phyloP scores from a whole-genome alignment of 441 rosid species.

The Populus trichocarpa region DNA sequence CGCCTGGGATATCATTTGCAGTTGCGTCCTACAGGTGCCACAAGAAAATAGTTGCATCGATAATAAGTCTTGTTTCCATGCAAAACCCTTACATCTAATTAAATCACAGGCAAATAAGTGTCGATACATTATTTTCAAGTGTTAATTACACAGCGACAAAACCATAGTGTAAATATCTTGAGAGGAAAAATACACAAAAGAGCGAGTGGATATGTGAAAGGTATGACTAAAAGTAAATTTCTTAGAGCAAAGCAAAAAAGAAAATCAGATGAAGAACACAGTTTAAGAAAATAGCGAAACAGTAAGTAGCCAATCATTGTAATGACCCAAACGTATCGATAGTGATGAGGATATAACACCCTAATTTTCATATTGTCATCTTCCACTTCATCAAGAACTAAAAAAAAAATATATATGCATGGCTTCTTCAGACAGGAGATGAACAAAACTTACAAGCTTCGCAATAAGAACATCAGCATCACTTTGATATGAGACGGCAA shows the following conservation, averaged over 20 bases:
- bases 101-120: not conserved
- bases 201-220: too few species aligned
- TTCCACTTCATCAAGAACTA: not conserved
- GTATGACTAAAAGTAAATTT: not conserved
- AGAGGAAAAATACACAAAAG: not conserved
- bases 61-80: too few species aligned
- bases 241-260: not conserved
- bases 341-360: not conserved
- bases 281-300: not conserved
- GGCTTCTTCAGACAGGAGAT: not conserved
- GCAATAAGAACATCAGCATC: slow-evolving; percentile 66
- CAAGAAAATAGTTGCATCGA: not conserved
- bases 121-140: too few species aligned
- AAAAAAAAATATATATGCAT: not conserved
- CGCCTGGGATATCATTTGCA: slow-evolving; percentile 67
- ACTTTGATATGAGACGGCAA: slow-evolving; percentile 60
- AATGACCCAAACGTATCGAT: not conserved
- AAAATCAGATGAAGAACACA: not conserved
- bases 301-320: not conserved
- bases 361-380: not conserved
- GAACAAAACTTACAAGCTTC: slow-evolving; percentile 63
- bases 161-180: not conserved
- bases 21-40: slow-evolving; percentile 68
- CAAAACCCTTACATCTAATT: not conserved
- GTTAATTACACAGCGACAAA: too few species aligned